Conservation (phyloP, 2,329 filamentous ascomycete genomes). For the Colletotrichum tamarilloi region DNA sequence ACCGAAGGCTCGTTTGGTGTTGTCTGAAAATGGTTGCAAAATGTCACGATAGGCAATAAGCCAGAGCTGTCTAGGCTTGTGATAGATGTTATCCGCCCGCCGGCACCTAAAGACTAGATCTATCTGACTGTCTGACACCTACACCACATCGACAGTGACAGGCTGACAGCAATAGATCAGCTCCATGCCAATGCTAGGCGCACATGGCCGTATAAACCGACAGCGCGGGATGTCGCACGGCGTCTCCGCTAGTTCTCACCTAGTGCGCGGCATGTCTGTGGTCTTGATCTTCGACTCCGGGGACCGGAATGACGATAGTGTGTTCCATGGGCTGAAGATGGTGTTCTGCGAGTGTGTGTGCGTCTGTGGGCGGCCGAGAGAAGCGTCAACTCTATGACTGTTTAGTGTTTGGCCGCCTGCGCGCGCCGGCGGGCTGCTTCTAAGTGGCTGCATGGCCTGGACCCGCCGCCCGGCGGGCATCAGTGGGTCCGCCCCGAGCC, state of each 20-base stretch:
- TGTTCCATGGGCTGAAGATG: neutral
- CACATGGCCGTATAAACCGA: neutral
- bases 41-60: neutral
- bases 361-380: neutral
- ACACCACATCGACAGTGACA: neutral
- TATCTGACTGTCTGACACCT: neutral
- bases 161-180: neutral
- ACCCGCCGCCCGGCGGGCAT: slow-evolving; percentile 31
- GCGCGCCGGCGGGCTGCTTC: slow-evolving; percentile 27
- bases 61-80: neutral
- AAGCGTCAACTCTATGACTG: neutral
- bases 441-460: slow-evolving; percentile 10
- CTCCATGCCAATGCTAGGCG: slow-evolving; percentile 9
- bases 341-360: neutral
- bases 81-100: neutral
- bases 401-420: neutral
- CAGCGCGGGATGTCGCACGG: slow-evolving; percentile 16
- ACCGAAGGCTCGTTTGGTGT: too few relatives aligned
- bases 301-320: slow-evolving; percentile 1
- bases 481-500: slow-evolving; percentile 15
- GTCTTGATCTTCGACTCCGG: neutral
- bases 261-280: neutral
- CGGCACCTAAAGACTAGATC: neutral
- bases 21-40: neutral
- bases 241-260: slow-evolving; percentile 6